These are phyloP conservation scores for Russula vinacea DNA, from an alignment of 768 basidiomycete species.

Conservation along the genomic window DNA sequence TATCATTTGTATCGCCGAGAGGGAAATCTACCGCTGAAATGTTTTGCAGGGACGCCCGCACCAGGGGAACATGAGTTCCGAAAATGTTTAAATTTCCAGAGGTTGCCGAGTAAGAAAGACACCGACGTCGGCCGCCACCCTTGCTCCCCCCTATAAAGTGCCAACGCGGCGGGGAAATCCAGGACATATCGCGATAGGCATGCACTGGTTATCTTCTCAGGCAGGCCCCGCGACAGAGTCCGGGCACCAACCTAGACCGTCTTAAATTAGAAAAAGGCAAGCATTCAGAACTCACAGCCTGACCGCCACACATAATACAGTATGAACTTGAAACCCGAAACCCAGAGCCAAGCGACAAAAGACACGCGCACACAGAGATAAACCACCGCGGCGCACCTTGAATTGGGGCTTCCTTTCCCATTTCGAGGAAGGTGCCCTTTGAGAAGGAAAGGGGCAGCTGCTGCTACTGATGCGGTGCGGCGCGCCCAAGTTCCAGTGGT, in stretches of 20 bases:
- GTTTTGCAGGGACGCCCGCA: not conserved
- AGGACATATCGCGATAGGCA: not conserved
- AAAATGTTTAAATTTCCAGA: not conserved
- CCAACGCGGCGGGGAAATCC: not conserved
- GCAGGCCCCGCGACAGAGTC: not conserved
- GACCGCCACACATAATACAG: not conserved
- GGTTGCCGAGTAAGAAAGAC: not conserved
- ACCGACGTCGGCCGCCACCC: not conserved
- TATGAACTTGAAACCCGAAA: not conserved
- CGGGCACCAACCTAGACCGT: not conserved
- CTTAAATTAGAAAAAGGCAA: not conserved
- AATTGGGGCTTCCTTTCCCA: slow-evolving; percentile 8
- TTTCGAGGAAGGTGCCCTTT: not conserved
- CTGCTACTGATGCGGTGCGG: not conserved
- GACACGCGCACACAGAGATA: not conserved
- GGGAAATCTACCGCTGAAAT: not conserved
- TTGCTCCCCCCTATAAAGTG: not conserved
- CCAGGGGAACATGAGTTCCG: not conserved
- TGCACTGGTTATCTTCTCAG: too few relatives aligned
- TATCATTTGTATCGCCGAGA: not conserved
- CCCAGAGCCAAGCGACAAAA: not conserved
- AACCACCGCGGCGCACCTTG: slow-evolving; percentile 3
- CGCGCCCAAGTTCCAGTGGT: not conserved
- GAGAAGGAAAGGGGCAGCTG: not conserved
- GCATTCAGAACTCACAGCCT: not conserved